Evolutionary conservation across 2,329 filamentous ascomycete genomes (phyloP).

Genomic region (Volutella citrinella): DNA sequence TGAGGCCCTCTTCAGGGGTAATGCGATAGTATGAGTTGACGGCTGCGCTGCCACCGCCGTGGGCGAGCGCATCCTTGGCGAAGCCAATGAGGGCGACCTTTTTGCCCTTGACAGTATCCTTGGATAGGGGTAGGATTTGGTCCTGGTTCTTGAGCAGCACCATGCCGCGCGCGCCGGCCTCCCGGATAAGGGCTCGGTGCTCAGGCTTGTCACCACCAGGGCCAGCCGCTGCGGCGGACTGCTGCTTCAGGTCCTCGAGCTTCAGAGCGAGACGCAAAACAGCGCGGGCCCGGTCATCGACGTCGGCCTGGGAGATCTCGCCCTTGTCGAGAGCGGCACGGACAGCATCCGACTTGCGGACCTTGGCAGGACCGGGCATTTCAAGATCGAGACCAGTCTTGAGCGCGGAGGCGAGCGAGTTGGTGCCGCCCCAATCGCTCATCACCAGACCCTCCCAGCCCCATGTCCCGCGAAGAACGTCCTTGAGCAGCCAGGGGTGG

Average conservation of each 20-base stretch:
- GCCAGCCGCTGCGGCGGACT: constrained; percentile 3
- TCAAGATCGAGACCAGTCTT: constrained; percentile 31
- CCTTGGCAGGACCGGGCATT: constrained; percentile 34
- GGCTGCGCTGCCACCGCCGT: constrained; percentile 30
- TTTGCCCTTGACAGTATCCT: constrained; percentile 17
- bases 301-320: constrained; percentile 16
- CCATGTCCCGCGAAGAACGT: constrained; percentile 40
- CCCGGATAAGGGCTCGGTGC: constrained; percentile 19
- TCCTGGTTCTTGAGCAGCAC: constrained; percentile 63
- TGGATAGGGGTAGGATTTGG: constrained; percentile 48
- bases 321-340: constrained; percentile 21
- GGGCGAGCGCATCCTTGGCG: constrained; percentile 26
- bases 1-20: constrained; percentile 28
- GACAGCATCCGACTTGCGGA: constrained; percentile 20
- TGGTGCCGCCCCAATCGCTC: constrained; percentile 44
- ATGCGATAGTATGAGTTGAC: constrained; percentile 31
- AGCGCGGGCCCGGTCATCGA: constrained; percentile 27
- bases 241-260: constrained; percentile 17
- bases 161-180: constrained; percentile 45
- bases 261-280: constrained; percentile 29
- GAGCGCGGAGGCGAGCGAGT: constrained; percentile 31
- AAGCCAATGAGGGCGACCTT: constrained; percentile 31
- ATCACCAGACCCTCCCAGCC: too few species aligned
- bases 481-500: constrained; percentile 35
- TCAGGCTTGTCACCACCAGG: constrained; percentile 21